Base-by-base conservation (phyloP, 352 stramenopile genomes). In the Elongisporangium senticosum region DNA sequence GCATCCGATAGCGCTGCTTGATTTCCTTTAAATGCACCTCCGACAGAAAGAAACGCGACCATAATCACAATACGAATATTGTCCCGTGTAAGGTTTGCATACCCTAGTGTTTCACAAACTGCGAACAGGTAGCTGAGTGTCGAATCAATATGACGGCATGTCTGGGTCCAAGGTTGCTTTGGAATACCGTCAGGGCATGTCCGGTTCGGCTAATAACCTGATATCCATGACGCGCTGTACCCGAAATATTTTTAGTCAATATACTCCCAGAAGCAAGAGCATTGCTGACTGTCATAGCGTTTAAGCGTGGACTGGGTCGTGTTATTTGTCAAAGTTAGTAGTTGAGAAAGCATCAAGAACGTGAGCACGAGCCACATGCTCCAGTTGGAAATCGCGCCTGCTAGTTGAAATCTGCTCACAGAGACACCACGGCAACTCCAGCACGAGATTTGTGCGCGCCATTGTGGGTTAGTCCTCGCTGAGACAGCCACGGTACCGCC, bases 341-440 rank as follows among this genome's bases (percentile, higher is more conserved):
- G 65, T 57, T 73, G 68, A 14, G 62, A 62, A 15, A 71, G 20
- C 26, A 76, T 56, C 28, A 76, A 28, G 8, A 56, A 53, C 14
- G 43, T 59, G 26, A 73, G 67, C 48, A 76, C 71, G 22, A 68
- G n/a, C 37, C 68, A 76, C 2, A 64, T 69, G 13, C 51, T 49
- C 64, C 68, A 75, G 53, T 72, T 67, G 67, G 61, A 64, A 13
- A 75, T 14, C n/a, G 56, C 21, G 40, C 40, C 43, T 23, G 17
- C 22, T 13, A 49, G 19, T 19, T 53, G 11, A 11, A 43, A 3
- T 26, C 23, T 26, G 23, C 23, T 26, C 2, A 26, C 5, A 26
- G 2, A 26, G 23, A 26, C 23, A 26, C 23, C 23, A 26, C 23
- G 23, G 23, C 23, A 26, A 26, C 23, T 2, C 23, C 23, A 26